Base-by-base conservation (phyloP, 2,329 filamentous ascomycete genomes). In the Cercospora zeae-maydis region DNA sequence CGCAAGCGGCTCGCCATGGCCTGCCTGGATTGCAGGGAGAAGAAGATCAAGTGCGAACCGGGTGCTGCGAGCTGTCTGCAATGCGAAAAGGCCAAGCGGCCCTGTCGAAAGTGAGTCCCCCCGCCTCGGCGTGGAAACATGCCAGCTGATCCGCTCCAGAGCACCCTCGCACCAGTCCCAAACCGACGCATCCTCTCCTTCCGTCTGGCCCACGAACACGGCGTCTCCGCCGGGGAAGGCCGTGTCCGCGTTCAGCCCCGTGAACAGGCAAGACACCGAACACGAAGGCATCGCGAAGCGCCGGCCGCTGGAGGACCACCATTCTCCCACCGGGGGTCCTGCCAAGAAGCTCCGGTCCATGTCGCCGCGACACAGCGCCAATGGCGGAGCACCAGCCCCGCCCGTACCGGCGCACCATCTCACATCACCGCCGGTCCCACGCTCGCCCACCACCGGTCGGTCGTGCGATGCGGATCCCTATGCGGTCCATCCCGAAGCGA, bases 11-110 rank as follows among this genome's bases (percentile, higher is more conserved):
- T 96, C 61, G 92, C 93, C 24, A 92, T 96, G 75, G 92, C 92
- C n/a, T 97, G 93, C 74, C 83, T 96, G 63, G 95, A 92, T 11
- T 97, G 93, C 75, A 86, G 93, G 56, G 92, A 96, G 78, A 97
- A 96, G 86, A 97, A 96, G 82, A 96, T 97, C 79, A 96, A 96
- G 77, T 97, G 93, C 73, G 92, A 96, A 68, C 93, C 92, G 1
- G 92, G 93, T 70, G 89, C 86, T 67, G 90, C 90, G 39, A 92
- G 91, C 69, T 97, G 93, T 71, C 85, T 93, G 59, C 92, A 96
- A 77, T 97, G 93, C 75, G 89, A 95, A 74, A 96, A 96, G 78
- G 93, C 93, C 73, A 91, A 92, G 61, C 85, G 91, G 53, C 82
- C 89, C 16, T 96, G 93, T 84, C 88, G 88, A 77, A 90, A 90